Evolutionary conservation across 306 rosid species (phyloP).

Genomic region (Lathyrus oleraceus): DNA sequence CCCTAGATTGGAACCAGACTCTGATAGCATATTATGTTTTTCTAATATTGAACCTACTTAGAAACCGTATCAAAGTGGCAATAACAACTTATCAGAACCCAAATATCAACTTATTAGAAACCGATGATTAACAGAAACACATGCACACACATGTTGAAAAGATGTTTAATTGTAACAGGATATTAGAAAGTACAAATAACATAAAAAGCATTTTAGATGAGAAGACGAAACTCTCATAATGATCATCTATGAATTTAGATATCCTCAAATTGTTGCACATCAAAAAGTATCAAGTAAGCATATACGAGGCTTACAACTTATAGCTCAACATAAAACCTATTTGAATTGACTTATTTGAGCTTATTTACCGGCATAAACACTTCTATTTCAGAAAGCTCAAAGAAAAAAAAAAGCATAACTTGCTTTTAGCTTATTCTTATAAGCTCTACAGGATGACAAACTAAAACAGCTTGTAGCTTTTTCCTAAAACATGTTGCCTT

Average conservation of each 20-base stretch:
- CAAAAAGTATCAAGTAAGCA: background rate
- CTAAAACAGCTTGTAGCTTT: background rate
- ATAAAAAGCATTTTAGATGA: background rate
- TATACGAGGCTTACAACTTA: background rate
- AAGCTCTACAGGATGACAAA: background rate
- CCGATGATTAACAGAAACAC: background rate
- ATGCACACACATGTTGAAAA: background rate
- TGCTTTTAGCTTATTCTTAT: background rate
- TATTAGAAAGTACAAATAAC: background rate
- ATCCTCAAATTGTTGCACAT: background rate
- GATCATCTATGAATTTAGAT: constrained; percentile 1
- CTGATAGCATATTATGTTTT: too few relatives aligned
- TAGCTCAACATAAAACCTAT: background rate
- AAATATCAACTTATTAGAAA: background rate
- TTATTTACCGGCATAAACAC: background rate
- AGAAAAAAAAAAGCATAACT: background rate
- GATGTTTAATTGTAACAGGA: background rate
- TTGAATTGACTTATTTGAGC: background rate
- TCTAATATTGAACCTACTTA: too few relatives aligned
- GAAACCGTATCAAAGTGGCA: too few relatives aligned
- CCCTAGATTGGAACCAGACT: too few relatives aligned
- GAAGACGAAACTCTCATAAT: background rate
- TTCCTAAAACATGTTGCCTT: background rate
- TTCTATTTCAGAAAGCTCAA: background rate
- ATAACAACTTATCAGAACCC: too few relatives aligned